Percentiles rank a stretch among this genome's conserved stretches.
Evolutionary conservation across 768 basidiomycete species (phyloP).

Genomic region (Leccinum sublutescens): DNA sequence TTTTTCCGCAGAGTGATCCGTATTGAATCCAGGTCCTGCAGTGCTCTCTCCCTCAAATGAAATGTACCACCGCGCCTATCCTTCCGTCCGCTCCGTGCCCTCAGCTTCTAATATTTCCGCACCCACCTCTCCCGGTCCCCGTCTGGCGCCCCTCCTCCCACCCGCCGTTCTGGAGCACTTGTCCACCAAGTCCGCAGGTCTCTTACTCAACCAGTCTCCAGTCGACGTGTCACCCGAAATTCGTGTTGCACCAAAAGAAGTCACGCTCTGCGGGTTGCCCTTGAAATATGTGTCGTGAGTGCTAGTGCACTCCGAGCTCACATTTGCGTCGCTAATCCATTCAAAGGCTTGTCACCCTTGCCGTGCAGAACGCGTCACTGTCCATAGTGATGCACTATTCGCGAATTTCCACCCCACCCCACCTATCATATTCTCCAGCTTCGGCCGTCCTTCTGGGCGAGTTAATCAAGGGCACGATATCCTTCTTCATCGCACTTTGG

Average conservation of each 20-base stretch:
- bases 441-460: conserved; percentile 94
- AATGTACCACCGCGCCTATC: conserved; percentile 63
- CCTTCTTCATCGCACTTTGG: conserved; percentile 78
- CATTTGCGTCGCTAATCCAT: neutral
- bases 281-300: conserved; percentile 60
- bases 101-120: conserved; percentile 33
- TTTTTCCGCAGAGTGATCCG: neutral
- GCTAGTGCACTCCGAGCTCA: conserved; percentile 31
- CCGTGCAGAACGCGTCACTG: conserved; percentile 92
- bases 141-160: conserved; percentile 52
- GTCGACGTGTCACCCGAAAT: conserved; percentile 34
- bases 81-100: conserved; percentile 55
- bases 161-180: conserved; percentile 42
- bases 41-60: conserved; percentile 40
- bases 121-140: conserved; percentile 33
- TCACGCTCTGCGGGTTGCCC: conserved; percentile 67
- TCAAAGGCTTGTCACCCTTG: conserved; percentile 73
- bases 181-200: conserved; percentile 39
- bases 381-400: conserved; percentile 99
- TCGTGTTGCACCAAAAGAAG: conserved; percentile 29
- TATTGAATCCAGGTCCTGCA: conserved; percentile 20
- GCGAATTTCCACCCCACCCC: conserved; percentile 77
- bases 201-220: conserved; percentile 35
- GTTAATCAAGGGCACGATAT: conserved; percentile 90
- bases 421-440: conserved; percentile 87